These are phyloP conservation scores for Ceratobasidium sp. DNA, from an alignment of 1,284 basidiomycete genomes.

Conservation along the genomic window DNA sequence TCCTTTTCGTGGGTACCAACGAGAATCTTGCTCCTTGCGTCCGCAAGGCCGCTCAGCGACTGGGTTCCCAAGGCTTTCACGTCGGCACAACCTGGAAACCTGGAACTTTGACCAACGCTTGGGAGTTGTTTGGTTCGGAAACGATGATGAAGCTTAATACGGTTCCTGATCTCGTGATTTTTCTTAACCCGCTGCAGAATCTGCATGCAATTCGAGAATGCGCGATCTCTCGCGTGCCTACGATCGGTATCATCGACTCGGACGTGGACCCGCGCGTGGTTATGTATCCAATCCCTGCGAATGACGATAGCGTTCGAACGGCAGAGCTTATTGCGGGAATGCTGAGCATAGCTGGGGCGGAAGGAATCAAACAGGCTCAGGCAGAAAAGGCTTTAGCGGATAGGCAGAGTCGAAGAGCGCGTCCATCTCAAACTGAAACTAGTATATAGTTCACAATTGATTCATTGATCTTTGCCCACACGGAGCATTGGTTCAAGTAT, in stretches of 20 bases:
- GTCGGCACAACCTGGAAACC: constrained; percentile 93
- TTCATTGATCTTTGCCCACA: constrained; percentile 10
- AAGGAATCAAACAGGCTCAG: constrained; percentile 66
- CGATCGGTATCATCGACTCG: constrained; percentile 91
- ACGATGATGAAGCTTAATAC: constrained; percentile 68
- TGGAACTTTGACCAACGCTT: constrained; percentile 91
- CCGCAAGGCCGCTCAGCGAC: constrained; percentile 79
- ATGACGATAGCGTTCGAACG: constrained; percentile 92
- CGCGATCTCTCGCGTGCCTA: constrained; percentile 83
- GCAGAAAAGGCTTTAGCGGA: constrained; percentile 23
- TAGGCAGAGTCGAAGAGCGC: constrained; percentile 32
- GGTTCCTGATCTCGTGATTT: constrained; percentile 86
- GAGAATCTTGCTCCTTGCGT: constrained; percentile 80
- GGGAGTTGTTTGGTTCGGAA: constrained; percentile 76
- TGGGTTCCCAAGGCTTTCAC: constrained; percentile 80
- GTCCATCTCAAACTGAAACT: not conserved
- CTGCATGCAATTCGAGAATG: constrained; percentile 87
- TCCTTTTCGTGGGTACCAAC: constrained; percentile 92
- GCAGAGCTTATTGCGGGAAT: constrained; percentile 92
- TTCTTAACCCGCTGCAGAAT: constrained; percentile 90
- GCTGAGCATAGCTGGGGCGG: constrained; percentile 89
- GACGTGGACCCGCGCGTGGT: constrained; percentile 96
- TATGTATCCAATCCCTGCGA: constrained; percentile 98
- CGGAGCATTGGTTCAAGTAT: not conserved
- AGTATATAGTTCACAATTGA: constrained; percentile 6